phyloP scores from a whole-genome alignment of 169 alveolate genomes.

The Cryptosporidium viatorum region DNA sequence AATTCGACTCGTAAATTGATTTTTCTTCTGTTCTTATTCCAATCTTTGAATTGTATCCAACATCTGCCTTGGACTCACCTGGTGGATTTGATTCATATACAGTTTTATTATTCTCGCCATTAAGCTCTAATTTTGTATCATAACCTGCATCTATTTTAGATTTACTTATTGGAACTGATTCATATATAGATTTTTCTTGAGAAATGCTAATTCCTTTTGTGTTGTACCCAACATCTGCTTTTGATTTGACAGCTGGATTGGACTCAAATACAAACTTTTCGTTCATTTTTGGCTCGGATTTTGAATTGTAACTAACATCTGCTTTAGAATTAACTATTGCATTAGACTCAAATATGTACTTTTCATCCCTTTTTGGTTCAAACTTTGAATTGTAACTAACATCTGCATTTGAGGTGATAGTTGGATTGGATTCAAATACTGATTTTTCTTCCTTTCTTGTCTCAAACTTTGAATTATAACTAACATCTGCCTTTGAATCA shows the following conservation, averaged over 20 bases:
- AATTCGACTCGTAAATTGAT: constrained; percentile 6
- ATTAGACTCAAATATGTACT: constrained; percentile 12
- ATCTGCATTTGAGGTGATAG: background rate
- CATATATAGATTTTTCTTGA: constrained; percentile 25
- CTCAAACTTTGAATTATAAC: background rate
- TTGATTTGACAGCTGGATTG: background rate
- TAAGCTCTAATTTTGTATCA: background rate
- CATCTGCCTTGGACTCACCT: constrained; percentile 8
- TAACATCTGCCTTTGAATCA: constrained; percentile 12
- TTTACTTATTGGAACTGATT: background rate
- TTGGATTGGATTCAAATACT: constrained; percentile 3
- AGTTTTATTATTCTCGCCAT: background rate
- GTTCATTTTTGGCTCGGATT: background rate
- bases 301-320: constrained; percentile 19
- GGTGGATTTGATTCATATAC: constrained; percentile 32
- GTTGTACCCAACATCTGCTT: constrained; percentile 24
- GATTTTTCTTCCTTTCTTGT: background rate
- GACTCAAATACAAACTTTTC: constrained; percentile 35
- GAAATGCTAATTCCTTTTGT: background rate
- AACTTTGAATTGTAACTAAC: constrained; percentile 7
- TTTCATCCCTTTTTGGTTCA: background rate
- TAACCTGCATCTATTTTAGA: constrained; percentile 10
- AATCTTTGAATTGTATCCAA: background rate
- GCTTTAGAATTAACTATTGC: background rate
- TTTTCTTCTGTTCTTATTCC: background rate